phyloP scores from a whole-genome alignment of 148 eudicot genomes.

The Fallopia convolvulus region DNA sequence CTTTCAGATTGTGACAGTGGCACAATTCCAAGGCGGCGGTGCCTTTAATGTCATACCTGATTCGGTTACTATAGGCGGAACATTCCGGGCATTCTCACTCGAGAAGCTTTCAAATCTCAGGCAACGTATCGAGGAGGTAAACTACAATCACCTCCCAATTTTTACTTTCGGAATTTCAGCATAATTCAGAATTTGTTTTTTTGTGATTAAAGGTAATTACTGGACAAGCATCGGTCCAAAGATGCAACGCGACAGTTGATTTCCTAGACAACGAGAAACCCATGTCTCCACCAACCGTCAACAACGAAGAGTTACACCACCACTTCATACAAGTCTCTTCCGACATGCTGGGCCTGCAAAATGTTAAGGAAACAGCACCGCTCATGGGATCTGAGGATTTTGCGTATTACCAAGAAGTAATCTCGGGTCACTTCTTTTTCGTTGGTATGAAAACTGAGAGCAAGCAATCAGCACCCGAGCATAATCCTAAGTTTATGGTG shows the following conservation, averaged over 20 bases:
- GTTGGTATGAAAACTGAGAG: slow-evolving; percentile 63
- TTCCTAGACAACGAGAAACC: slow-evolving; percentile 31
- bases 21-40: slow-evolving; percentile 86
- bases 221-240: slow-evolving; percentile 76
- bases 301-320: slow-evolving; percentile 50
- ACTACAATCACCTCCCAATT: background rate
- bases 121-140: slow-evolving; percentile 84
- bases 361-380: slow-evolving; percentile 57
- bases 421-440: slow-evolving; percentile 76
- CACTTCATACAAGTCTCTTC: slow-evolving; percentile 48
- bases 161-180: background rate
- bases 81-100: slow-evolving; percentile 67
- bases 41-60: slow-evolving; percentile 98
- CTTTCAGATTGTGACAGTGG: slow-evolving; percentile 88
- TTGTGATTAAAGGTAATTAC: slow-evolving; percentile 54
- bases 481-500: slow-evolving; percentile 36
- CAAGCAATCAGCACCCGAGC: slow-evolving; percentile 29
- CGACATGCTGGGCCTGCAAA: slow-evolving; percentile 45
- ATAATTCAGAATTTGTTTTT: background rate
- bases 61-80: slow-evolving; percentile 91
- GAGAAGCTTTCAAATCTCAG: slow-evolving; percentile 59
- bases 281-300: slow-evolving; percentile 54
- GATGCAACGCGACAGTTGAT: slow-evolving; percentile 83
- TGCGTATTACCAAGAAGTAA: slow-evolving; percentile 63
- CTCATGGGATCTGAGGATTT: slow-evolving; percentile 89